Percentiles rank a stretch among this genome's conserved stretches.
These are phyloP conservation scores for Mortierella alpina DNA, from an alignment of 192 early-diverging fungal genomes.

Conservation along the genomic window DNA sequence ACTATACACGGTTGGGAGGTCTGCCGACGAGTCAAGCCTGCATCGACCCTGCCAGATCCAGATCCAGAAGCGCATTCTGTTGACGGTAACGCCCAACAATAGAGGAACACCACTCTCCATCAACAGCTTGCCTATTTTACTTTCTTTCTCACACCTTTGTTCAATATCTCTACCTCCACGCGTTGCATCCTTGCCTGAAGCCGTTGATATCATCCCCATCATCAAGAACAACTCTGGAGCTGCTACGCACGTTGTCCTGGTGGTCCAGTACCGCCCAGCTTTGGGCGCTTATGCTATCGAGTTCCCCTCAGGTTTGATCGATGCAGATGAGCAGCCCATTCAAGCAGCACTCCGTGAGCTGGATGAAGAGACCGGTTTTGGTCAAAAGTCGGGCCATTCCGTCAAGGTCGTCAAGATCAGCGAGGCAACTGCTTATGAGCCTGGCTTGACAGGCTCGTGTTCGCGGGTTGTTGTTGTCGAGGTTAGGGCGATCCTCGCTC, in stretches of 20 bases:
- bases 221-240: constrained; percentile 22
- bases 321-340: constrained; percentile 46
- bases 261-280: constrained; percentile 61
- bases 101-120: not conserved
- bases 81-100: constrained; percentile 34
- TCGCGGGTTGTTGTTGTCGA: constrained; percentile 53
- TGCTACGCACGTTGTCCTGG: constrained; percentile 52
- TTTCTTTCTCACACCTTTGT: not conserved
- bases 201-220: constrained; percentile 58
- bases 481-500: constrained; percentile 12
- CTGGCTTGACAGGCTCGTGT: constrained; percentile 61
- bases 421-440: constrained; percentile 59
- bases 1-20: constrained; percentile 44
- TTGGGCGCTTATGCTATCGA: constrained; percentile 55
- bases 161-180: not conserved
- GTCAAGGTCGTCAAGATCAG: constrained; percentile 24
- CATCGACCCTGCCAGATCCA: not conserved
- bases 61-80: constrained; percentile 6
- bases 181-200: constrained; percentile 20
- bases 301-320: constrained; percentile 64
- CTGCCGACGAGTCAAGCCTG: constrained; percentile 22
- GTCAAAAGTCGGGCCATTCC: constrained; percentile 20
- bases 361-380: constrained; percentile 61
- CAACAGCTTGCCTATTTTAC: too few species aligned
- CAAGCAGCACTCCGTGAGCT: constrained; percentile 59